A percentile compares a stretch with the other conserved stretches of the same genome.
phyloP scores from a whole-genome alignment of 2,329 filamentous ascomycete species.

The Zasmidium angulare region DNA sequence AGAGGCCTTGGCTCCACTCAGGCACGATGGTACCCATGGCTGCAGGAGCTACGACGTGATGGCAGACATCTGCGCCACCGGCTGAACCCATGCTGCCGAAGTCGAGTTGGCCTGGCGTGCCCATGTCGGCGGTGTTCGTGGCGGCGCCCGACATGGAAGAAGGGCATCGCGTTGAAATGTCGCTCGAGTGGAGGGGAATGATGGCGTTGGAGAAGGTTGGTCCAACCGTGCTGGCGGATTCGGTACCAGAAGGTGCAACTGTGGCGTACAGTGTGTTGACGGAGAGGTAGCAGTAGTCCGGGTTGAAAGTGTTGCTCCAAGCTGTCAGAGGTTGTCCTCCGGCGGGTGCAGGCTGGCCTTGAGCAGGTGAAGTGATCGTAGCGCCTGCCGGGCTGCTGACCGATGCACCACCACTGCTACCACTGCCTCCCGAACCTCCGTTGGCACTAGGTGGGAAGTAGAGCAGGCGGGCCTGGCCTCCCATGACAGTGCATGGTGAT shows the following conservation, averaged over 20 bases:
- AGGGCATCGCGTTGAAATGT: conserved; percentile 24
- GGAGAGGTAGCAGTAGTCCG: conserved; percentile 14
- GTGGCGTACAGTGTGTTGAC: conserved; percentile 15
- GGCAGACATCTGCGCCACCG: not conserved
- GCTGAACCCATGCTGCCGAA: not conserved
- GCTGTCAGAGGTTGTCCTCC: conserved; percentile 2
- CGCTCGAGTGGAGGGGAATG: conserved; percentile 22
- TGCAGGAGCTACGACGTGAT: conserved; percentile 3
- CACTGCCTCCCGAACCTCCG: not conserved
- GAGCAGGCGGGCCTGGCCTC: conserved; percentile 26
- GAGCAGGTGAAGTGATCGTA: not conserved
- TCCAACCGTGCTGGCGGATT: conserved; percentile 16
- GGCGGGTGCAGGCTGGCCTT: not conserved
- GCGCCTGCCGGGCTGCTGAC: not conserved
- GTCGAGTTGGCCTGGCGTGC: not conserved
- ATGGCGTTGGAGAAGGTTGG: conserved; percentile 27
- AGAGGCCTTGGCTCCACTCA: not conserved
- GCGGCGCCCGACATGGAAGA: not conserved
- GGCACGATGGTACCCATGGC: conserved; percentile 5
- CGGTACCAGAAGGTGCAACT: conserved; percentile 2
- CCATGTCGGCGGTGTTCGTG: not conserved
- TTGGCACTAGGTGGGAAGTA: conserved; percentile 24
- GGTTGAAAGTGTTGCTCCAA: conserved; percentile 11
- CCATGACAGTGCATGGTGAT: conserved; percentile 23
- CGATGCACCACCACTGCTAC: not conserved